Percentiles rank a stretch among this genome's conserved stretches.
These are phyloP conservation scores for Uncinocarpus reesii DNA, from an alignment of 2,329 filamentous ascomycete genomes.

Conservation along the genomic window DNA sequence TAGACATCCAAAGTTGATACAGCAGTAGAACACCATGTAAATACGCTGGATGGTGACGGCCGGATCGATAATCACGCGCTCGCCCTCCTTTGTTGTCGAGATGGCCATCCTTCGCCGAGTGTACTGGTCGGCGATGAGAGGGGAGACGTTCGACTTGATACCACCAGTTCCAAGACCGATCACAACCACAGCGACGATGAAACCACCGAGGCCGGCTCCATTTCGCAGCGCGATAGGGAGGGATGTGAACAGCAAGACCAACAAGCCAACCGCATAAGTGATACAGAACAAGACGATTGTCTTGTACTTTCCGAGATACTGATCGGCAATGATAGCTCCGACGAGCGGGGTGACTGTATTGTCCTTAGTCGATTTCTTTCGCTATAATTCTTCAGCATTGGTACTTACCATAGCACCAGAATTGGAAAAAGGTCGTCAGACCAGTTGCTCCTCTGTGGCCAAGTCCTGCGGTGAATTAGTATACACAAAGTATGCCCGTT, in stretches of 20 bases:
- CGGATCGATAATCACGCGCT: conserved; percentile 55
- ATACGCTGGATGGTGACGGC: conserved; percentile 56
- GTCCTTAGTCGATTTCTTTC: not conserved
- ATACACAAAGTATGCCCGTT: not conserved
- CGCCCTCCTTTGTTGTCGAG: conserved; percentile 35
- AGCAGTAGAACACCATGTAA: conserved; percentile 64
- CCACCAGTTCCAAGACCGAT: conserved; percentile 56
- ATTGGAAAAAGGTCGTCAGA: conserved; percentile 45
- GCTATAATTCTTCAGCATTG: no score
- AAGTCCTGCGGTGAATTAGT: conserved; percentile 16
- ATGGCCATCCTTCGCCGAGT: conserved; percentile 45
- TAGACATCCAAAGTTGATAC: conserved; percentile 61
- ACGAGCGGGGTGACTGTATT: conserved; percentile 42
- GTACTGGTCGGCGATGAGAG: conserved; percentile 56
- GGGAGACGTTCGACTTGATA: conserved; percentile 56
- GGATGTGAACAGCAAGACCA: conserved; percentile 46
- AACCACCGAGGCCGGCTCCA: conserved; percentile 42
- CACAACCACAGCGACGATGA: conserved; percentile 48
- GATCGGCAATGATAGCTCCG: conserved; percentile 49
- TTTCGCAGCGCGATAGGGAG: conserved; percentile 42
- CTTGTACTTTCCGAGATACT: conserved; percentile 51
- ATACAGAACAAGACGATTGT: conserved; percentile 47
- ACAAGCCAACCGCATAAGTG: conserved; percentile 48
- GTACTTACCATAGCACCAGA: conserved; percentile 42
- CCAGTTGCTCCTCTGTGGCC: conserved; percentile 39